Conservation (phyloP, 2,329 filamentous ascomycete species). For the Endoconidiophora laricicola region DNA sequence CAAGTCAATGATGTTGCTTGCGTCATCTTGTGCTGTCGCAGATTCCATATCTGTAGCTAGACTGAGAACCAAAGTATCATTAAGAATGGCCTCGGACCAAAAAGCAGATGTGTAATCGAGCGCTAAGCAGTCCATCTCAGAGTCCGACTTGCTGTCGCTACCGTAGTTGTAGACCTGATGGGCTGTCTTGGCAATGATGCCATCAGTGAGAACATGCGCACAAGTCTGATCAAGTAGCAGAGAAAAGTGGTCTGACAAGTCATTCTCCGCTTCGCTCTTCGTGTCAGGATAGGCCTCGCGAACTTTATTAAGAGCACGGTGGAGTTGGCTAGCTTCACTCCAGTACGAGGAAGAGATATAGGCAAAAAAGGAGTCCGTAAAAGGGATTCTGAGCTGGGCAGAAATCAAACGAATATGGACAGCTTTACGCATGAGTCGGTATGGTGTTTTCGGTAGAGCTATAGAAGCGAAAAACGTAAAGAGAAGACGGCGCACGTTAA, state of each 20-base stretch:
- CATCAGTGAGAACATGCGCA: constrained; percentile 62
- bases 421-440: constrained; percentile 77
- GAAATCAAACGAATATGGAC: constrained; percentile 71
- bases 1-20: constrained; percentile 39
- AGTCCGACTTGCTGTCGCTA: constrained; percentile 60
- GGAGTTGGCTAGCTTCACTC: constrained; percentile 59
- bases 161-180: constrained; percentile 18
- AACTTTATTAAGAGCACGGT: constrained; percentile 30
- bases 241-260: constrained; percentile 59
- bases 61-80: constrained; percentile 48
- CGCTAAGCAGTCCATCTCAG: constrained; percentile 73
- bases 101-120: constrained; percentile 83
- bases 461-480: constrained; percentile 77
- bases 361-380: constrained; percentile 34
- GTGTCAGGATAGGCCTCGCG: constrained; percentile 23
- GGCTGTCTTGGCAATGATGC: constrained; percentile 58
- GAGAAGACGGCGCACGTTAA: constrained; percentile 72
- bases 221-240: constrained; percentile 62
- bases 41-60: constrained; percentile 34
- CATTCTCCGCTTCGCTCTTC: constrained; percentile 38
- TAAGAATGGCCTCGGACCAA: constrained; percentile 64
- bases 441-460: constrained; percentile 69
- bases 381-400: neutral
- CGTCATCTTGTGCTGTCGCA: constrained; percentile 23
- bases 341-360: constrained; percentile 60